Evolutionary conservation across 1,284 basidiomycete species (phyloP).

Genomic region (Apiotrichum mycotoxinovorans): DNA sequence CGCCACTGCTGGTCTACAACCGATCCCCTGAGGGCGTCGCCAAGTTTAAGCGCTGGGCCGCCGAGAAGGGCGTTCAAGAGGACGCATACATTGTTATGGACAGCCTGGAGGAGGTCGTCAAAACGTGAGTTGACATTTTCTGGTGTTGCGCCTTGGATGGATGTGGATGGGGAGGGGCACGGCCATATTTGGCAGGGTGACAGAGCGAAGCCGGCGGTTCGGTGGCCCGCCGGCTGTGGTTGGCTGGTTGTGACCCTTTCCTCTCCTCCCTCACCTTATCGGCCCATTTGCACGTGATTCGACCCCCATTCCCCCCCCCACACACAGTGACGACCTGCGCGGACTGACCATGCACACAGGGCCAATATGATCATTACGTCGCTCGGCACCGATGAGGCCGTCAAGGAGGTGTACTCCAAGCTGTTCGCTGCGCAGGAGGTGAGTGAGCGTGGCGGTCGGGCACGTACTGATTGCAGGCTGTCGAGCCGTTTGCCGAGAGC

Average conservation of each 20-base stretch:
- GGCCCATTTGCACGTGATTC: too few relatives aligned
- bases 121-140: conserved; percentile 34
- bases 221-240: too few relatives aligned
- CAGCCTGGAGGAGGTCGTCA: conserved; percentile 42
- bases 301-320: too few relatives aligned
- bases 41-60: conserved; percentile 39
- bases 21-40: conserved; percentile 35
- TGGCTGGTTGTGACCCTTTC: too few relatives aligned
- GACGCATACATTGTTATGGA: conserved; percentile 34
- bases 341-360: conserved; percentile 34
- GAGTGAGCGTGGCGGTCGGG: conserved; percentile 10
- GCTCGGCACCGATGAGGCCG: conserved; percentile 69
- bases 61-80: conserved; percentile 27
- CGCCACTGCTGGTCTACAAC: conserved; percentile 50
- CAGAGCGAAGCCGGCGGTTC: too few relatives aligned
- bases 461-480: neutral
- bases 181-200: too few relatives aligned
- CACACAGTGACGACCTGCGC: neutral
- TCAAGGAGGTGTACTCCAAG: conserved; percentile 63
- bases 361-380: conserved; percentile 79
- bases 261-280: too few relatives aligned
- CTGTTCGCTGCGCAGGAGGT: conserved; percentile 61
- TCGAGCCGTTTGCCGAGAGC: neutral
- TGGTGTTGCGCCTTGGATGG: neutral
- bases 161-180: neutral